Conservation (phyloP, 805 yeast genomes). For the Cyberlindnera mrakii region DNA sequence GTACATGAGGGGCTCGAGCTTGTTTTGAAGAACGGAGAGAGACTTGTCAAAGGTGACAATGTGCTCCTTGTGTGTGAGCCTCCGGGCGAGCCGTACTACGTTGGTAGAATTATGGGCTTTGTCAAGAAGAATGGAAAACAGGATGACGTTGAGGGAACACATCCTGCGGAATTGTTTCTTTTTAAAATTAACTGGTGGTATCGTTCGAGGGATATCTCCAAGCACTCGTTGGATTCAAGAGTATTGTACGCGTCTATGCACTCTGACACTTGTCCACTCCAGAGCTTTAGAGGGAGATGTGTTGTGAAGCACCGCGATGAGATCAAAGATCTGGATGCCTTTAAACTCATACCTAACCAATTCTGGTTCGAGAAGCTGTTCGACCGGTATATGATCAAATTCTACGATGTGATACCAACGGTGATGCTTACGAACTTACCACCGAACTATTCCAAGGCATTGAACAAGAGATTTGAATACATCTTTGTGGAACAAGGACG, state of each 20-base stretch:
- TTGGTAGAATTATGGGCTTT: conserved; percentile 81
- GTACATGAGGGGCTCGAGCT: conserved; percentile 23
- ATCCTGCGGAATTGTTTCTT: conserved; percentile 45
- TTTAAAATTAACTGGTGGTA: conserved; percentile 88
- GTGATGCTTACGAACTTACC: conserved; percentile 51
- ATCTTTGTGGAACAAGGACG: conserved; percentile 69
- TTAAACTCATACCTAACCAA: conserved; percentile 52
- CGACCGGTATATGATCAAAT: conserved; percentile 78
- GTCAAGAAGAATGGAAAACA: conserved; percentile 30
- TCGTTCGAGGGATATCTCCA: conserved; percentile 78
- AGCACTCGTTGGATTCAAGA: conserved; percentile 63
- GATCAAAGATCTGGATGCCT: conserved; percentile 44
- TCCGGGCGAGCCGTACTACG: conserved; percentile 89
- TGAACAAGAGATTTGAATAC: conserved; percentile 63
- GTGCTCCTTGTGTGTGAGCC: conserved; percentile 87
- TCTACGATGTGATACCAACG: conserved; percentile 75
- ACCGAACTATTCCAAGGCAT: conserved; percentile 49
- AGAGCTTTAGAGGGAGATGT: conserved; percentile 70
- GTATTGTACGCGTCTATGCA: conserved; percentile 80
- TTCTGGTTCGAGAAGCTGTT: conserved; percentile 84
- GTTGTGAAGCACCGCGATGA: conserved; percentile 64
- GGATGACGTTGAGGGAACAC: conserved; percentile 22
- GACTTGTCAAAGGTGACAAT: conserved; percentile 39
- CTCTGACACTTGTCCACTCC: conserved; percentile 73
- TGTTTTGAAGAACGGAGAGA: conserved; percentile 15